These are phyloP conservation scores for Skeletonema grethae DNA, from an alignment of 108 stramenopile genomes.

Conservation along the genomic window DNA sequence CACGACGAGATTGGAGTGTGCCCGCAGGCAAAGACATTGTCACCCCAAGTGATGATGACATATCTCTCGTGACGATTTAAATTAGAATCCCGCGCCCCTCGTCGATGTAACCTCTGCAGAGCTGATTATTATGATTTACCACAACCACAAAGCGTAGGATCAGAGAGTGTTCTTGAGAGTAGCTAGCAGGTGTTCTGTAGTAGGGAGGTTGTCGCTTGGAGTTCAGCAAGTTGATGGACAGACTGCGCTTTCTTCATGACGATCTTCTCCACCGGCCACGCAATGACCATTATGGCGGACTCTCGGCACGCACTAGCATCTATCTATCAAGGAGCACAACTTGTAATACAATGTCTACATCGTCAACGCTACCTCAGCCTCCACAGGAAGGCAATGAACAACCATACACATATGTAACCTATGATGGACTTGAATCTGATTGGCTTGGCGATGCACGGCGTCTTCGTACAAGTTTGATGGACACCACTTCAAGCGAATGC, in stretches of 20 bases:
- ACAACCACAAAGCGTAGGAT: too few relatives aligned
- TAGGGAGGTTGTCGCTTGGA: too few relatives aligned
- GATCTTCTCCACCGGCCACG: not conserved
- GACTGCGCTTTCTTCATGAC: too few relatives aligned
- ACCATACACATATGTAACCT: conserved; percentile 34
- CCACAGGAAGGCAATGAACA: not conserved
- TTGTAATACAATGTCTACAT: not conserved
- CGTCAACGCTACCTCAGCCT: not conserved
- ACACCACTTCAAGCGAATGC: conserved; percentile 2
- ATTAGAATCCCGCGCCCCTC: not conserved
- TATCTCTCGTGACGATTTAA: too few relatives aligned
- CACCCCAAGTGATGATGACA: conserved; percentile 9
- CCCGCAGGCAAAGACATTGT: conserved; percentile 25
- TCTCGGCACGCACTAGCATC: too few relatives aligned
- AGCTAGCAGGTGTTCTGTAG: too few relatives aligned
- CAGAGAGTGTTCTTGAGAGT: too few relatives aligned
- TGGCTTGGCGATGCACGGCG: conserved; percentile 35
- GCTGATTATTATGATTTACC: too few relatives aligned
- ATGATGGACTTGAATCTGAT: conserved; percentile 35
- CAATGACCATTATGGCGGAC: not conserved
- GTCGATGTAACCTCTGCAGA: not conserved
- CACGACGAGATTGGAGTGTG: conserved; percentile 8
- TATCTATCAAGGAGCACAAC: too few relatives aligned
- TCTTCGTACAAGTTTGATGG: not conserved
- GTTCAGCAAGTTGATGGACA: too few relatives aligned